A percentile compares a stretch with the other conserved stretches of the same genome.
phyloP scores from a whole-genome alignment of 2,329 filamentous ascomycete genomes.

The Neonectria ditissima region DNA sequence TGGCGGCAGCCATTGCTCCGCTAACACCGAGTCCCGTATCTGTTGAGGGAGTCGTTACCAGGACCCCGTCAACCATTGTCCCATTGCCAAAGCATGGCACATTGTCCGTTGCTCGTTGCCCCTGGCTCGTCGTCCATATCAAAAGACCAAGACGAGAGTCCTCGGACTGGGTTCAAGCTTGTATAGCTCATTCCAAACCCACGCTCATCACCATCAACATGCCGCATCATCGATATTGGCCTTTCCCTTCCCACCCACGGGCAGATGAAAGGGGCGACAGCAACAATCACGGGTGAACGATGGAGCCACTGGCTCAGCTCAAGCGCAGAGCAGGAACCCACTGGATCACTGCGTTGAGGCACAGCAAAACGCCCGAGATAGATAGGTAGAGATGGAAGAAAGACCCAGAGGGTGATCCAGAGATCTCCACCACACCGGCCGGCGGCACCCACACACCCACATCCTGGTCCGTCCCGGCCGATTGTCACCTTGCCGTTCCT shows the following conservation, averaged over 20 bases:
- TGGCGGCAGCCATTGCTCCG: constrained; percentile 1
- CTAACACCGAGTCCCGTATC: constrained; percentile 1
- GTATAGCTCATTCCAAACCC: neutral
- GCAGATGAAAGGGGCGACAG: constrained; percentile 9
- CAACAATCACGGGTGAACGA: constrained; percentile 7
- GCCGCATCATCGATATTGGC: neutral
- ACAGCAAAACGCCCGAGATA: constrained; percentile 11
- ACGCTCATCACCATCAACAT: constrained; percentile 2
- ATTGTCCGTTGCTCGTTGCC: neutral
- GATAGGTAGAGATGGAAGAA: constrained; percentile 4
- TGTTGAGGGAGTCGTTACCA: neutral
- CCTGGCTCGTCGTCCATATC: constrained; percentile 5
- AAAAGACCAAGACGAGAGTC: constrained; percentile 8
- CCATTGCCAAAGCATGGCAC: neutral
- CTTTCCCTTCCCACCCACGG: neutral
- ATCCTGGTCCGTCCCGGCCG: constrained; percentile 44
- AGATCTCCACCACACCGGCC: constrained; percentile 32
- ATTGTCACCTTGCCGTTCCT: constrained; percentile 45
- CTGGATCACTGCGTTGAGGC: constrained; percentile 1
- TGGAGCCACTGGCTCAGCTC: constrained; percentile 11
- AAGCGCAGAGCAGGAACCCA: neutral
- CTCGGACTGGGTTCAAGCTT: constrained; percentile 4
- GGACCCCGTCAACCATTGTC: neutral
- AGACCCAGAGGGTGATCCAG: constrained; percentile 14
- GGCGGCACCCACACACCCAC: constrained; percentile 22